Evolutionary conservation across 1,139 yeast genomes (phyloP), one percentile per base, ranked within the genome.

Genomic region (Pichia sp.): DNA sequence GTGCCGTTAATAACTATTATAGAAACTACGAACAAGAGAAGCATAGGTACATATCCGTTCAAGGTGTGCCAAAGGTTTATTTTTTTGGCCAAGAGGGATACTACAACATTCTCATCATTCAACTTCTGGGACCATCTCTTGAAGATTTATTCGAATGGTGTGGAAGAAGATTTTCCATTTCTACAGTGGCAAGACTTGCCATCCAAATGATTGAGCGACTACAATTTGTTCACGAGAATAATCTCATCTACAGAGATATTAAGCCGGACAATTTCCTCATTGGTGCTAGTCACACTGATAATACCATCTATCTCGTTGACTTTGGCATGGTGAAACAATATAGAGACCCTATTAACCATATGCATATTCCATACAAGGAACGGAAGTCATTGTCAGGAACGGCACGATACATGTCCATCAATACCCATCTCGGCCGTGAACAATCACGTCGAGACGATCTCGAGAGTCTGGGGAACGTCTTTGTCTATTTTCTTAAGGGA

Each of bases 241-340:
- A 79, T 54, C 60, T 81, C 44, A 81, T 81, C 38, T 81, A 79
- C 58, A 67, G 88, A 52, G 88, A 80, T 56, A 80, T 80, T 49
- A 80, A 80, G 52, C 88, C 88, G 0, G 88, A 80, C 52, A 80
- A 80, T 56, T 80, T 80, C 47, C 61, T 80, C 42, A 77, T 80
- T 56, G 87, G 87, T 9, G 66, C 76, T n/a, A 66, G 76, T 12
- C 67, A 75, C 2, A 75, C 74, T 43, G 83, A 80, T 31, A 80
- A 82, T 54, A 61, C 62, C 35, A 80, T 81, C 35, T 84, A 79
- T 53, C 61, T 81, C 54, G 83, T 82, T 39, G 93, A 82, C 58
- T 91, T 87, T 58, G 98, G 98, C 47, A 88, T 91, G 97, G 96
- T 96, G 30, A 91, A 91, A 63, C 96, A 87, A 58, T 91, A 85